Percentiles rank a stretch among this genome's conserved stretches.
Evolutionary conservation across 495 filamentous ascomycete species (phyloP).

Genomic region (Talaromyces wortmannii): DNA sequence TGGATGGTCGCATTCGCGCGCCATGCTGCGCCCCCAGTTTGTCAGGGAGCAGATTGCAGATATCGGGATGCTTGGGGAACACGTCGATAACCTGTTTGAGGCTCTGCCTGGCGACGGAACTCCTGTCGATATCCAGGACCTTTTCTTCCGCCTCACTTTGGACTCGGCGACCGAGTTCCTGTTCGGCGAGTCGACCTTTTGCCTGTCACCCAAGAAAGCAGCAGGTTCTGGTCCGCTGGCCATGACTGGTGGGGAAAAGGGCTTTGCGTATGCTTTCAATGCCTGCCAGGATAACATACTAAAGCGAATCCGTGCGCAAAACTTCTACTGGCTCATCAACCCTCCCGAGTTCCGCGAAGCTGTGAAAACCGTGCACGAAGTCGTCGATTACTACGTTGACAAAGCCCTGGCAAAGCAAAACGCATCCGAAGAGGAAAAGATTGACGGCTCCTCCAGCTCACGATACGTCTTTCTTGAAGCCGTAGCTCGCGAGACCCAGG

Average conservation of each 20-base stretch:
- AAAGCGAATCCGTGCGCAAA: slow-evolving; percentile 15
- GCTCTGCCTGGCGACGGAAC: slow-evolving; percentile 35
- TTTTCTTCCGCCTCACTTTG: slow-evolving; percentile 56
- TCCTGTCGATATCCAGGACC: slow-evolving; percentile 53
- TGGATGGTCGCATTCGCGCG: slow-evolving; percentile 55
- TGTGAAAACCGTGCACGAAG: slow-evolving; percentile 30
- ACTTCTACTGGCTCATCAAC: slow-evolving; percentile 34
- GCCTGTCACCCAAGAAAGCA: slow-evolving; percentile 17
- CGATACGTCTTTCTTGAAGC: slow-evolving; percentile 62
- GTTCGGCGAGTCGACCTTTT: slow-evolving; percentile 49
- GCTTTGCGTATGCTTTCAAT: slow-evolving; percentile 41
- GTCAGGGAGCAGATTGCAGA: slow-evolving; percentile 41
- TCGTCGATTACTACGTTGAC: slow-evolving; percentile 42
- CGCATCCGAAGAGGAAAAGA: slow-evolving; percentile 12
- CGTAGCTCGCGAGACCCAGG: slow-evolving; percentile 49
- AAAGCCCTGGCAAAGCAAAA: slow-evolving; percentile 30
- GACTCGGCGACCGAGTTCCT: slow-evolving; percentile 66
- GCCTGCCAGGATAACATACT: slow-evolving; percentile 31
- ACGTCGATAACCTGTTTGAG: slow-evolving; percentile 47
- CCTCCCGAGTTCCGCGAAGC: slow-evolving; percentile 30
- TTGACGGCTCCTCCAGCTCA: slow-evolving; percentile 6
- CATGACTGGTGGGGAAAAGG: slow-evolving; percentile 25
- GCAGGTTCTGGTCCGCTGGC: slow-evolving; percentile 18
- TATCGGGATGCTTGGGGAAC: slow-evolving; percentile 45
- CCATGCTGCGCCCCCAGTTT: slow-evolving; percentile 48